Base-by-base conservation (phyloP, 164 flowering plant genomes). In the Cinnamomum chago region DNA sequence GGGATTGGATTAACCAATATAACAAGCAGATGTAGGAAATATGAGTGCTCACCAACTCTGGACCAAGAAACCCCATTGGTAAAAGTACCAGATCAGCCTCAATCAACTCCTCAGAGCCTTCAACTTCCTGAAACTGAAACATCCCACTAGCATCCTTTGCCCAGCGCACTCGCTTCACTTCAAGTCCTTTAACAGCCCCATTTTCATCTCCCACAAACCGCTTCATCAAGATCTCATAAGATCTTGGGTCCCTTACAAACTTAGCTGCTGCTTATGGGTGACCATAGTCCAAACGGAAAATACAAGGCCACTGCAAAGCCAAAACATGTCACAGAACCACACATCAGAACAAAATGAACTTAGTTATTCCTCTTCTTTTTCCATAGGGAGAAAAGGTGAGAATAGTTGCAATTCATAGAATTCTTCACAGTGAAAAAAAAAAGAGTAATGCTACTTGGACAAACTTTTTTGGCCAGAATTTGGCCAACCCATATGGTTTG, bases 41-140 rank as follows among this genome's bases (percentile, higher is more conserved):
- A 67, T 64, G 55, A 64, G 75, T 65, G 84, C 94, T 87, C 62
- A 95, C 98, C 88, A 84, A 27, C 77, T 96, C 98, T 25, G 98
- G 99, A 55, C 99, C 99, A 62, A 96, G 95, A 86, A 96, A 96
- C 0, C 99, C 99, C 97, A 94, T 94, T 66, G 99, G 98, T n/a
- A 96, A 78, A 47, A 96, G 75, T 13, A 91, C 95, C n/a, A 96
- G 83, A 81, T 96, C 95, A 25, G 97, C 97, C 80, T 85, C 97
- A 52, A 96, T 88, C 2, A 85, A 83, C 88, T 91, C 93, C 82
- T 87, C 90, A 2, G 89, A 82, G 55, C 99, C 99, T 80, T 93
- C 92, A 55, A 96, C 79, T 83, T 94, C 99, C 82, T 91, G 87
- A 70, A 91, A 90, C 75, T 89, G 90, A 72, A 92, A 94, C 76